Evolutionary conservation across 441 rosid species (phyloP).

Genomic region (Daphne laureola): DNA sequence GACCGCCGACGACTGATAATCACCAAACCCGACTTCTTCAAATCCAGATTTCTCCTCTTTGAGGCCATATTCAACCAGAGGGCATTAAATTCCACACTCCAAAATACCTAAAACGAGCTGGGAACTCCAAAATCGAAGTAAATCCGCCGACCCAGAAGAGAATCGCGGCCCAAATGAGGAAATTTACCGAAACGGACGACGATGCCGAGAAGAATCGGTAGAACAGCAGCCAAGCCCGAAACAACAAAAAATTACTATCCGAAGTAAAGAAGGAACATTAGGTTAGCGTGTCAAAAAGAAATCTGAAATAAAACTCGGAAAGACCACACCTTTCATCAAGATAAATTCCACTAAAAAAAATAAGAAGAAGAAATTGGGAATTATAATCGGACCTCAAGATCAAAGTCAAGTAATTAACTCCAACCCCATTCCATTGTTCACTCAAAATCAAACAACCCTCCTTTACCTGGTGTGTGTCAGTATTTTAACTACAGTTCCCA

Average conservation of each 20-base stretch:
- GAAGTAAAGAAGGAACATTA: conserved; percentile 30
- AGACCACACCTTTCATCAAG: conserved; percentile 22
- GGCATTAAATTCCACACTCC: conserved; percentile 13
- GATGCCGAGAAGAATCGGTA: conserved; percentile 11
- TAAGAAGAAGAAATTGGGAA: conserved; percentile 17
- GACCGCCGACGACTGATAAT: conserved; percentile 23
- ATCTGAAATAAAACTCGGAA: conserved; percentile 29
- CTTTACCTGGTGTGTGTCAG: conserved; percentile 23
- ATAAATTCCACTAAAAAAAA: conserved; percentile 23
- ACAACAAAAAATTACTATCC: conserved; percentile 8
- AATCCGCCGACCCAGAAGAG: conserved; percentile 31
- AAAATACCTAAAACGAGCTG: conserved; percentile 23
- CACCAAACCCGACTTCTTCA: conserved; percentile 12
- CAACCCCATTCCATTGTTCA: conserved; percentile 16
- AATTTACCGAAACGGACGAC: conserved; percentile 11
- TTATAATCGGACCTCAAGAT: conserved; percentile 17
- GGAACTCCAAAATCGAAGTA: conserved; percentile 18
- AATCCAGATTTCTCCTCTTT: conserved; percentile 19
- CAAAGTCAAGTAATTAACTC: conserved; percentile 24
- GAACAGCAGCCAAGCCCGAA: conserved; percentile 13
- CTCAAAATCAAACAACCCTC: conserved; percentile 27
- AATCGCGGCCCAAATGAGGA: conserved; percentile 20
- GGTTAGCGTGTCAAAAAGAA: conserved; percentile 19
- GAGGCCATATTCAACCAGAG: conserved; percentile 16
- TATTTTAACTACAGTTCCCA: conserved; percentile 30